Evolutionary conservation across 805 yeast genomes (phyloP).

Genomic region (Ogataea pilisensis): DNA sequence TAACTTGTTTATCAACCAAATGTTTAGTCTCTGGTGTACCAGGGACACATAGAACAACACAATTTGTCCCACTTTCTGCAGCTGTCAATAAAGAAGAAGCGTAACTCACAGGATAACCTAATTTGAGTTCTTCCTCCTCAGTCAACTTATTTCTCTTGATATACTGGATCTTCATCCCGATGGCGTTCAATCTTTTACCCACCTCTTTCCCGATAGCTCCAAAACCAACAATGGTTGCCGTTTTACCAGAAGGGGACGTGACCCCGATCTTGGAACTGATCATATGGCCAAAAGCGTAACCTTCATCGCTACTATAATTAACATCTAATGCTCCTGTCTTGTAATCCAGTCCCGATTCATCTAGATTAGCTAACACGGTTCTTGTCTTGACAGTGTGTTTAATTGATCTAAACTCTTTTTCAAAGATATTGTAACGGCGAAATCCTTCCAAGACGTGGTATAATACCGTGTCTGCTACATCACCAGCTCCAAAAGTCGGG

Average conservation of each 20-base stretch:
- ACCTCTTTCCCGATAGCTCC: slow-evolving; percentile 71
- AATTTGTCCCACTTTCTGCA: slow-evolving; percentile 35
- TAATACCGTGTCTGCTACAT: slow-evolving; percentile 72
- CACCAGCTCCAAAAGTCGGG: slow-evolving; percentile 54
- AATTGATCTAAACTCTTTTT: slow-evolving; percentile 35
- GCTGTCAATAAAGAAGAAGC: slow-evolving; percentile 40
- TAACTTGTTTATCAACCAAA: slow-evolving; percentile 45
- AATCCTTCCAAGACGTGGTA: slow-evolving; percentile 55
- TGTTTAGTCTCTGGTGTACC: slow-evolving; percentile 54
- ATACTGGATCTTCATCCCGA: slow-evolving; percentile 65
- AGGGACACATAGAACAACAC: slow-evolving; percentile 66
- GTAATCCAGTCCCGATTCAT: slow-evolving; percentile 22
- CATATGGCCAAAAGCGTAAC: slow-evolving; percentile 38
- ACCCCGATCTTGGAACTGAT: slow-evolving; percentile 42
- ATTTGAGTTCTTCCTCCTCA: slow-evolving; percentile 29
- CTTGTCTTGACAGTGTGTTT: slow-evolving; percentile 46
- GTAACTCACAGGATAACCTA: slow-evolving; percentile 44
- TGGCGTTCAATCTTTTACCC: slow-evolving; percentile 48
- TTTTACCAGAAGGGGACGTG: slow-evolving; percentile 53
- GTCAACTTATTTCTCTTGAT: slow-evolving; percentile 49
- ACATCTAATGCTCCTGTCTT: slow-evolving; percentile 27
- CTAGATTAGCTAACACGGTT: slow-evolving; percentile 29
- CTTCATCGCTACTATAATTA: slow-evolving; percentile 11
- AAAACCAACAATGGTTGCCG: slow-evolving; percentile 65
- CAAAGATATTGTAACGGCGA: slow-evolving; percentile 51